phyloP scores from a whole-genome alignment of 345 rosid species.

The Fremontodendron californicum region DNA sequence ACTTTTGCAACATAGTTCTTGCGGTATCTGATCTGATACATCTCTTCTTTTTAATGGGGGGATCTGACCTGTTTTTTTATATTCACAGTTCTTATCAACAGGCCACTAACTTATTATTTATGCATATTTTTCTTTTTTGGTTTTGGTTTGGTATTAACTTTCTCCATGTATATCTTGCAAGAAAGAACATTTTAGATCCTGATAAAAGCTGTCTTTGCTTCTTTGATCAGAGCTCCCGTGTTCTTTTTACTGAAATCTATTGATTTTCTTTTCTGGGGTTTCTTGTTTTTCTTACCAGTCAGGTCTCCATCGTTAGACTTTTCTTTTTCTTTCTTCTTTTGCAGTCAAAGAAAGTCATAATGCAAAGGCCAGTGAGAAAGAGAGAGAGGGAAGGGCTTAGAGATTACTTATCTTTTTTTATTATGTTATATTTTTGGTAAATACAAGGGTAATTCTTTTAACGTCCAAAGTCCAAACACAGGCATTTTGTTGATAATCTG shows the following conservation, averaged over 20 bases:
- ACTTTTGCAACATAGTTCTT: slow-evolving; percentile 96
- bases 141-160: slow-evolving; percentile 8
- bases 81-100: not conserved
- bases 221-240: slow-evolving; percentile 23
- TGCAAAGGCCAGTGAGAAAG: slow-evolving; percentile 18
- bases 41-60: slow-evolving; percentile 25
- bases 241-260: slow-evolving; percentile 12
- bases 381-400: not conserved
- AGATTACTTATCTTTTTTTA: not conserved
- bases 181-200: slow-evolving; percentile 28
- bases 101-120: not conserved
- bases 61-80: slow-evolving; percentile 17
- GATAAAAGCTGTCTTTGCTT: slow-evolving; percentile 29
- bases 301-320: slow-evolving; percentile 49
- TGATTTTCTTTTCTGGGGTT: slow-evolving; percentile 20
- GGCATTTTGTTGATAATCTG: slow-evolving; percentile 23
- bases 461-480: slow-evolving; percentile 18
- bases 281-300: slow-evolving; percentile 34
- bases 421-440: slow-evolving; percentile 5
- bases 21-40: slow-evolving; percentile 56
- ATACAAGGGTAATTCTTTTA: not conserved
- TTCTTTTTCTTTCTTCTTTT: slow-evolving; percentile 31
- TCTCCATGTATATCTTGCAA: slow-evolving; percentile 23
- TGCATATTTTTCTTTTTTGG: not conserved
- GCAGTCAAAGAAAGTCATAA: slow-evolving; percentile 45